These are phyloP conservation scores for Rhizoclosmatium sp. DNA, from an alignment of 192 early-diverging fungal genomes.

Conservation along the genomic window DNA sequence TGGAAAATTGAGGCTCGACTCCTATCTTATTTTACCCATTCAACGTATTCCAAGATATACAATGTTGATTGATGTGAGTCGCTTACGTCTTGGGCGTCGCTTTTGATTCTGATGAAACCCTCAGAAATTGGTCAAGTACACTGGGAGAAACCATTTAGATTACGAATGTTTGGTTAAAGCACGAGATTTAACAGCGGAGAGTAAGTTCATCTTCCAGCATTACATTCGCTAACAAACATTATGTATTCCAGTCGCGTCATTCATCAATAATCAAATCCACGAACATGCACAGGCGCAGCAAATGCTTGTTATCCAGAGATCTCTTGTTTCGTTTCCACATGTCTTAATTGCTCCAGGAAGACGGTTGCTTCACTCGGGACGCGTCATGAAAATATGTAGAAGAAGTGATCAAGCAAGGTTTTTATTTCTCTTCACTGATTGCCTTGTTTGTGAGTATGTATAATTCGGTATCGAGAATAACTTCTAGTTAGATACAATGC, in stretches of 20 bases:
- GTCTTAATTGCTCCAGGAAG: constrained; percentile 76
- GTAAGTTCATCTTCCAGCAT: not conserved
- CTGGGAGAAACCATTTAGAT: constrained; percentile 66
- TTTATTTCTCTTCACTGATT: constrained; percentile 81
- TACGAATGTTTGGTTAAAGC: constrained; percentile 73
- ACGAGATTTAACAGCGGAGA: constrained; percentile 62
- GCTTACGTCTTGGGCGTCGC: constrained; percentile 59
- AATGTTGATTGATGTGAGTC: constrained; percentile 71
- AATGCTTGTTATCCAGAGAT: constrained; percentile 75
- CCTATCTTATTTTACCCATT: constrained; percentile 86
- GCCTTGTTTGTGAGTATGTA: constrained; percentile 81
- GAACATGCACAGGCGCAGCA: constrained; percentile 78
- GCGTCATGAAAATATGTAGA: constrained; percentile 73
- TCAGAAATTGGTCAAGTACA: too few species aligned
- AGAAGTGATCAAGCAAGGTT: constrained; percentile 74
- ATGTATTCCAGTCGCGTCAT: constrained; percentile 61
- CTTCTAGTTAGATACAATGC: constrained; percentile 47
- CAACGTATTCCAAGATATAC: constrained; percentile 94
- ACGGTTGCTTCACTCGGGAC: constrained; percentile 68
- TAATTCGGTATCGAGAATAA: constrained; percentile 59
- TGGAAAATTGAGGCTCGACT: constrained; percentile 65
- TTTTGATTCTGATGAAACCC: constrained; percentile 1
- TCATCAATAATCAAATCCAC: constrained; percentile 82
- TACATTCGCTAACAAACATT: too few species aligned
- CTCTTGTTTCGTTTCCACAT: constrained; percentile 49